These are phyloP conservation scores for Aureobasidium sp. DNA, from an alignment of 2,329 filamentous ascomycete genomes.

Conservation along the genomic window DNA sequence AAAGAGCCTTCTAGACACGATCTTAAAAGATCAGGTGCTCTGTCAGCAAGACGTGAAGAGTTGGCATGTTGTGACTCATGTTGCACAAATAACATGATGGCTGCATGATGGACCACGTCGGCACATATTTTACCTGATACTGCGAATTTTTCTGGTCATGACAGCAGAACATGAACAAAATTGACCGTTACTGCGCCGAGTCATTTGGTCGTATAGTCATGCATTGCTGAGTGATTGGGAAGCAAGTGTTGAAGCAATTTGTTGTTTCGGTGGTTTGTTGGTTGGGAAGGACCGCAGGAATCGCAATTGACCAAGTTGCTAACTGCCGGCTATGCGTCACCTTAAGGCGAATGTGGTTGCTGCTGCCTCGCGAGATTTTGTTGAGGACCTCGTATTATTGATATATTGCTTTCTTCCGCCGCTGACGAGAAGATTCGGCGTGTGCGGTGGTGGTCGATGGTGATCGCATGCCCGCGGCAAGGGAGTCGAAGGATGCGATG, in stretches of 20 bases:
- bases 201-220: background rate
- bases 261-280: background rate
- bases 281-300: background rate
- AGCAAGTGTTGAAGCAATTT: background rate
- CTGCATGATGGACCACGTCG: background rate
- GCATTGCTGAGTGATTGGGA: background rate
- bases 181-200: background rate
- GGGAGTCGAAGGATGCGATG: background rate
- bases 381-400: constrained; percentile 10
- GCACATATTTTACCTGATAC: background rate
- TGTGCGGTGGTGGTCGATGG: background rate
- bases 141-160: background rate
- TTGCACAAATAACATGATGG: background rate
- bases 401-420: background rate
- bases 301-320: background rate
- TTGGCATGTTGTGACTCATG: background rate
- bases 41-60: background rate
- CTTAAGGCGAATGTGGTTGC: background rate
- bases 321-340: background rate
- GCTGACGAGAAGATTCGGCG: background rate
- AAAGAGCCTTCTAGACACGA: background rate
- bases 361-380: background rate
- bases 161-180: background rate
- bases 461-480: constrained; percentile 2
- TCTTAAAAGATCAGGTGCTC: background rate